phyloP scores from a whole-genome alignment of 805 yeast species.

The Debaryomyces hansenii region DNA sequence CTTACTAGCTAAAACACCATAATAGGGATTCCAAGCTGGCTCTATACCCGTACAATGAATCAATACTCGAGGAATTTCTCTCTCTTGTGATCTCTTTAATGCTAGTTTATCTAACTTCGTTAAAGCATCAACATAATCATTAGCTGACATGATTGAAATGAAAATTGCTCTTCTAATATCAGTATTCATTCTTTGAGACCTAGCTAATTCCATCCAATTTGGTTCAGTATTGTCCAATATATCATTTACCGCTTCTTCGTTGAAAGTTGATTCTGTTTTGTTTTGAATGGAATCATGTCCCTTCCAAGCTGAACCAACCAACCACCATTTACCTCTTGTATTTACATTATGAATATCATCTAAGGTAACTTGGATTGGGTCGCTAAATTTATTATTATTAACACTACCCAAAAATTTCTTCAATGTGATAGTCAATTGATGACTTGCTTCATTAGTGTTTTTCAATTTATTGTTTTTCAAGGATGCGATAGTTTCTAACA shows the following conservation, averaged over 20 bases:
- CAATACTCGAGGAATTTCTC: conserved; percentile 83
- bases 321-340: conserved; percentile 97
- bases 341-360: conserved; percentile 78
- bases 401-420: conserved; percentile 63
- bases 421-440: conserved; percentile 54
- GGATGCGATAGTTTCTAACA: conserved; percentile 81
- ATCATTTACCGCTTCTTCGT: conserved; percentile 52
- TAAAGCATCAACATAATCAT: conserved; percentile 86
- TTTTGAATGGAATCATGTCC: conserved; percentile 45
- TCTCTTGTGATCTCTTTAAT: conserved; percentile 74
- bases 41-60: conserved; percentile 87
- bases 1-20: conserved; percentile 75
- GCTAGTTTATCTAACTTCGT: conserved; percentile 77
- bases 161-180: conserved; percentile 93
- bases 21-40: conserved; percentile 84
- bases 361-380: conserved; percentile 81
- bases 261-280: conserved; percentile 20
- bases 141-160: conserved; percentile 92
- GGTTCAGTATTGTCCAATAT: conserved; percentile 71
- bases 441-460: conserved; percentile 49
- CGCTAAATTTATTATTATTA: conserved; percentile 48
- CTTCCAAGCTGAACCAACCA: conserved; percentile 97
- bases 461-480: conserved; percentile 83
- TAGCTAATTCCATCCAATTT: conserved; percentile 87
- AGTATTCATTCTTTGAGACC: conserved; percentile 88